Conservation (phyloP, 31 red algal genomes). For the Endocladia muricata region DNA sequence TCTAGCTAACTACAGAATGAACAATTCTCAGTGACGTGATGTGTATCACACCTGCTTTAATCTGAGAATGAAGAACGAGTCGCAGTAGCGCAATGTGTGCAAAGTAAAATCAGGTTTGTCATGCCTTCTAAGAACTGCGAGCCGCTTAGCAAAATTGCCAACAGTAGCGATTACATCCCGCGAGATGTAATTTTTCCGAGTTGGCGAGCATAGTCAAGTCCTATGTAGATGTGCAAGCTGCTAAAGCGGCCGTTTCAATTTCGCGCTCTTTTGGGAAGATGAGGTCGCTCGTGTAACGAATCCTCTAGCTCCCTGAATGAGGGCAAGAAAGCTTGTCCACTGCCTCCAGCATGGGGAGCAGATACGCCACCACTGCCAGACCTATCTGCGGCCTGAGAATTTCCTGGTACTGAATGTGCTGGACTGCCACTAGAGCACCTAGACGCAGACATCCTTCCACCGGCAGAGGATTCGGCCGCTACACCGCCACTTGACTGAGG, state of each 20-base stretch:
- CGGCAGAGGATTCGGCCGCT: too few species aligned
- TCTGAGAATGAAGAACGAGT: not conserved
- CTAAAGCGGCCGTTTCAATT: not conserved
- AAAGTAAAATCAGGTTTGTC: not conserved
- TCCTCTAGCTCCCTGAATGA: constrained; percentile 55
- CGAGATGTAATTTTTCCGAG: too few species aligned
- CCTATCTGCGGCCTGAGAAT: too few species aligned
- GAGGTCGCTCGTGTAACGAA: constrained; percentile 13
- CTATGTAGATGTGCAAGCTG: too few species aligned
- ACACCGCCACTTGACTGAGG: too few species aligned
- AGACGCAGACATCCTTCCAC: too few species aligned
- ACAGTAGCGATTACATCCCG: too few species aligned
- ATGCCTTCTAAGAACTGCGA: not conserved
- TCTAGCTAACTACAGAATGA: not conserved
- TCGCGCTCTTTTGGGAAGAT: not conserved
- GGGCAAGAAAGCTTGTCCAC: constrained; percentile 25
- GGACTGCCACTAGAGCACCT: too few species aligned
- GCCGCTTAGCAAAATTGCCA: not conserved
- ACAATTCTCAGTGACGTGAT: not conserved
- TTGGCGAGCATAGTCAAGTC: too few species aligned
- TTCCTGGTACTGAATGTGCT: too few species aligned
- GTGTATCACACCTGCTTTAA: not conserved
- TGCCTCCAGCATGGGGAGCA: too few species aligned
- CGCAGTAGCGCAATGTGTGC: not conserved
- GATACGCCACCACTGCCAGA: too few species aligned